Conservation (phyloP, 306 rosid species). For the Psophocarpus tetragonolobus region DNA sequence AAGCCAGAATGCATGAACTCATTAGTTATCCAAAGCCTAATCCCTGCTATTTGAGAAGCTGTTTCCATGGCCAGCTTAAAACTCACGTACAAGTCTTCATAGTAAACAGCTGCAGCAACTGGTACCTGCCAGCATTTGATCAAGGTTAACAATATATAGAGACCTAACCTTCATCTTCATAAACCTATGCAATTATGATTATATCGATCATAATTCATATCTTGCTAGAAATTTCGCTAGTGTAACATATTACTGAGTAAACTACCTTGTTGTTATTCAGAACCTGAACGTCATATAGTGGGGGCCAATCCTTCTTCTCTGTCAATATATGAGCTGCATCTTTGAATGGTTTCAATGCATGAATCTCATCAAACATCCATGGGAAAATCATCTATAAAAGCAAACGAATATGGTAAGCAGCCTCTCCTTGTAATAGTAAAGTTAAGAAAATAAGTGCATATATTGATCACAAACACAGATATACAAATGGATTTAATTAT, state of each 20-base stretch:
- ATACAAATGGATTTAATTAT: slow-evolving; percentile 3
- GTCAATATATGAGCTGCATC: slow-evolving; percentile 75
- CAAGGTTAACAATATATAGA: background rate
- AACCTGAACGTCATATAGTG: slow-evolving; percentile 57
- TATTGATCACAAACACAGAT: background rate
- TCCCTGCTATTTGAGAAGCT: slow-evolving; percentile 81
- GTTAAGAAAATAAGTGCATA: slow-evolving; percentile 21
- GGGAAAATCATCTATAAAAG: slow-evolving; percentile 82
- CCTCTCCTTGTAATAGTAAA: slow-evolving; percentile 6
- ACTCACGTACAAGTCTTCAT: slow-evolving; percentile 79
- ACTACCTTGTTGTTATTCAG: slow-evolving; percentile 79
- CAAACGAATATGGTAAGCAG: slow-evolving; percentile 21
- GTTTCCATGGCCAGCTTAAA: slow-evolving; percentile 81
- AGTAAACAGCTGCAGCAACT: slow-evolving; percentile 91
- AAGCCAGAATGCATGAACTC: slow-evolving; percentile 98
- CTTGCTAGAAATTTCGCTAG: background rate
- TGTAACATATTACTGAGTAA: background rate
- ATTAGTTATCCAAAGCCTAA: slow-evolving; percentile 81
- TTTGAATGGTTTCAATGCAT: slow-evolving; percentile 74
- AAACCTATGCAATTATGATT: background rate
- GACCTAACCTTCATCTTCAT: background rate
- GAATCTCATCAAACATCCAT: slow-evolving; percentile 98
- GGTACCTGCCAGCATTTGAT: slow-evolving; percentile 66
- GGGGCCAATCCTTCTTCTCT: slow-evolving; percentile 86
- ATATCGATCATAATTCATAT: background rate